Conservation (phyloP, 345 rosid species). For the Reutealis trisperma region DNA sequence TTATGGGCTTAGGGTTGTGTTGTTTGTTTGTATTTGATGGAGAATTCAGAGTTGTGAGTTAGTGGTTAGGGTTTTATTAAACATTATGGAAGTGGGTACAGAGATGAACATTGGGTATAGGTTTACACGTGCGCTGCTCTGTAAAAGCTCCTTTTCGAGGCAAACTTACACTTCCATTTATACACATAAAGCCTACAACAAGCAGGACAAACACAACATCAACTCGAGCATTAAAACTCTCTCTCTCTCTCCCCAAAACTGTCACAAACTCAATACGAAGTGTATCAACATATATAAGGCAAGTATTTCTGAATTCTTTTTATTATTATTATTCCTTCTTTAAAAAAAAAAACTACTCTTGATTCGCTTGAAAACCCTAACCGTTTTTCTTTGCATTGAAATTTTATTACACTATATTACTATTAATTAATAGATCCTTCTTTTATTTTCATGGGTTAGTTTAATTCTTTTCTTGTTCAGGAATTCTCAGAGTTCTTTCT, state of each 20-base stretch:
- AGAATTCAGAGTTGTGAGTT: not conserved
- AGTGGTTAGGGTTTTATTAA: slow-evolving; percentile 32
- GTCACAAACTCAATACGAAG: slow-evolving; percentile 19
- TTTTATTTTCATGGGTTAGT: not conserved
- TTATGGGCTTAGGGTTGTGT: slow-evolving; percentile 17
- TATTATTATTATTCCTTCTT: not conserved
- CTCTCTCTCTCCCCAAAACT: slow-evolving; percentile 14
- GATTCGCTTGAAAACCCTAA: not conserved
- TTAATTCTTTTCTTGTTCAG: not conserved
- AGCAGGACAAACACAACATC: slow-evolving; percentile 23
- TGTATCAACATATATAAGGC: slow-evolving; percentile 22
- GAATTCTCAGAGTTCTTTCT: not conserved
- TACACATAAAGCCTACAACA: slow-evolving; percentile 12
- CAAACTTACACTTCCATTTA: slow-evolving; percentile 30
- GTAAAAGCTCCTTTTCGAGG: slow-evolving; percentile 67
- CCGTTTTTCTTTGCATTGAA: not conserved
- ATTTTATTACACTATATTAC: too few relatives aligned
- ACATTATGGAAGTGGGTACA: slow-evolving; percentile 19
- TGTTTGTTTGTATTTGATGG: slow-evolving; percentile 24
- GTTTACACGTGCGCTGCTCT: slow-evolving; percentile 60
- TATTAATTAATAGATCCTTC: not conserved
- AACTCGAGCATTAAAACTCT: slow-evolving; percentile 15
- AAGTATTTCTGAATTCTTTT: not conserved
- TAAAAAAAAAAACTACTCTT: not conserved
- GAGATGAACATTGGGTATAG: slow-evolving; percentile 55